phyloP scores from a whole-genome alignment of 2,329 filamentous ascomycete genomes.

The Penicillium decumbens region DNA sequence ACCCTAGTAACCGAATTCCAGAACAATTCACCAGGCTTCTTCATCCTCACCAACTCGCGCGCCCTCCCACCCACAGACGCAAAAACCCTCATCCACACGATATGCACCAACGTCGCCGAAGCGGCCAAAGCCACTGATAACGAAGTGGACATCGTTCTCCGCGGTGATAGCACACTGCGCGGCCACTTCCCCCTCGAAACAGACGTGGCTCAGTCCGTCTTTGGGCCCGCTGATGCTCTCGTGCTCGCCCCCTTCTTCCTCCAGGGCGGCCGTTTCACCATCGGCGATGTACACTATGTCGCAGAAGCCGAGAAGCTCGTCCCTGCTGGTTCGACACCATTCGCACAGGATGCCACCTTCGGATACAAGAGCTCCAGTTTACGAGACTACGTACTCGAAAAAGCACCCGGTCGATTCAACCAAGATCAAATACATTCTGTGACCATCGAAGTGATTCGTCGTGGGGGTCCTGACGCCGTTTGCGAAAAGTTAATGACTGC shows the following conservation, averaged over 20 bases:
- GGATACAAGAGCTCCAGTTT: constrained; percentile 54
- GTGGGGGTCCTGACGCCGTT: constrained; percentile 44
- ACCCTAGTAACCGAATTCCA: constrained; percentile 46
- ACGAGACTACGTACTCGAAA: constrained; percentile 52
- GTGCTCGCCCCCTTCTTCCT: constrained; percentile 57
- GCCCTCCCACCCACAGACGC: constrained; percentile 51
- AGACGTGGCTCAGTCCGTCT: constrained; percentile 49
- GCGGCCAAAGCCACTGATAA: constrained; percentile 41
- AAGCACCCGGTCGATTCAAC: constrained; percentile 44
- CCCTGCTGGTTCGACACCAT: constrained; percentile 52
- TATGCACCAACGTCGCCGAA: constrained; percentile 48
- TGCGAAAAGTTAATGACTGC: constrained; percentile 38
- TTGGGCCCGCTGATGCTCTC: constrained; percentile 51
- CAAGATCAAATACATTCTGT: constrained; percentile 43
- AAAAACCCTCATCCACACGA: constrained; percentile 46
- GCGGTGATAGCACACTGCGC: constrained; percentile 55
- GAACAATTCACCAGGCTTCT: constrained; percentile 48
- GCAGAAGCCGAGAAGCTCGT: constrained; percentile 48
- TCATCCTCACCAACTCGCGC: constrained; percentile 58
- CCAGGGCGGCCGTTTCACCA: constrained; percentile 56
- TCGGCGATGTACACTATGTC: constrained; percentile 57
- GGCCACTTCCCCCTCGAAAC: constrained; percentile 56
- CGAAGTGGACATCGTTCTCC: constrained; percentile 53
- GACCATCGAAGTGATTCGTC: constrained; percentile 47
- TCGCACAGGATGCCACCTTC: constrained; percentile 56